These are phyloP conservation scores for Ophiocordyceps unilateralis DNA, from an alignment of 2,329 filamentous ascomycete genomes.

Conservation along the genomic window DNA sequence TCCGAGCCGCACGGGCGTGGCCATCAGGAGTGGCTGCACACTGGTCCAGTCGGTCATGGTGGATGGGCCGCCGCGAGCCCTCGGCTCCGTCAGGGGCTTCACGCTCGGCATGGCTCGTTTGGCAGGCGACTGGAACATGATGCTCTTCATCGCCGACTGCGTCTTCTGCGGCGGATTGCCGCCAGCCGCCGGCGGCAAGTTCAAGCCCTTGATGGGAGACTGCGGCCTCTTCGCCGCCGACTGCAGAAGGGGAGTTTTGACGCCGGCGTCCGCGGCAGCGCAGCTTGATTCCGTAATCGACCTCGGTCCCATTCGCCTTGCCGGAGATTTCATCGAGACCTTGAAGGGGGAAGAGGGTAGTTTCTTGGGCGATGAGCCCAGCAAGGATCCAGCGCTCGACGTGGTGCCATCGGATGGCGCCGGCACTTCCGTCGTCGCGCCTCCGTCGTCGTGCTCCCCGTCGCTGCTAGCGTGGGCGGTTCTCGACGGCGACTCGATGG, in stretches of 20 bases:
- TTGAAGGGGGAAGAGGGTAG: slow-evolving; percentile 33
- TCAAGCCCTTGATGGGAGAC: slow-evolving; percentile 23
- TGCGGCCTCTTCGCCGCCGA: slow-evolving; percentile 34
- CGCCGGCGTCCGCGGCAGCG: slow-evolving; percentile 11
- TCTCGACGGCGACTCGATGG: not conserved
- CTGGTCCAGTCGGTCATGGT: slow-evolving; percentile 13
- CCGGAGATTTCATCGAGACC: slow-evolving; percentile 37
- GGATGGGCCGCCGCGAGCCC: slow-evolving; percentile 7
- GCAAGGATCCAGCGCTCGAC: slow-evolving; percentile 3
- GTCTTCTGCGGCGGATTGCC: slow-evolving; percentile 10
- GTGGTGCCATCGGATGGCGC: not conserved
- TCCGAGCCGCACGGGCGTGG: slow-evolving; percentile 11
- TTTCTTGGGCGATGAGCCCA: slow-evolving; percentile 40
- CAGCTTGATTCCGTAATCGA: slow-evolving; percentile 14
- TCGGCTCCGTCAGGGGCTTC: slow-evolving; percentile 14
- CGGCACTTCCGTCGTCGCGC: slow-evolving; percentile 10
- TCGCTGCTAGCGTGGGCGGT: not conserved
- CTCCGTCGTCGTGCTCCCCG: not conserved
- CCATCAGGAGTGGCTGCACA: slow-evolving; percentile 19
- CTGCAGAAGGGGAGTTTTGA: slow-evolving; percentile 24
- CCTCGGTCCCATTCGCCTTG: slow-evolving; percentile 23
- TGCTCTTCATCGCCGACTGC: slow-evolving; percentile 26
- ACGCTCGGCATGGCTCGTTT: slow-evolving; percentile 23
- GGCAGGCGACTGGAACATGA: slow-evolving; percentile 33
- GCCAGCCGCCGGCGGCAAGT: slow-evolving; percentile 7